Evolutionary conservation across 2,329 filamentous ascomycete genomes (phyloP), one percentile per base, ranked within the genome.

Genomic region (Rugonectria rugulosa): DNA sequence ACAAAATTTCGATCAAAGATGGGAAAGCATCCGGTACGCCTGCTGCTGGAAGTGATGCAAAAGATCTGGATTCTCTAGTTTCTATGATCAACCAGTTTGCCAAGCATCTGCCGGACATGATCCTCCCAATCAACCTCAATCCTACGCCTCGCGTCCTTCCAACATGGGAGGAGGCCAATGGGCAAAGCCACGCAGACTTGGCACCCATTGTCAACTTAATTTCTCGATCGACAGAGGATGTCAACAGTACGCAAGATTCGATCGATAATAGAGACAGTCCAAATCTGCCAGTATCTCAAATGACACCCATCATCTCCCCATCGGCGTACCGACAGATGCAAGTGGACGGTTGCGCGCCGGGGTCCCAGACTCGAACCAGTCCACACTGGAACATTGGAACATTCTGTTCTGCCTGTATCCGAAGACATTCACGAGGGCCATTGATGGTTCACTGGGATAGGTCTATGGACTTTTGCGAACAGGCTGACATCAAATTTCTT

Each of bases 121-220:
- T 92, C 60, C 74, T 97, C 17, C 89, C 90, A 0, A 90, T 97
- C 75, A 97, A 96, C 68, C 79, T 90, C 17, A 84, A 89, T 15
- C 54, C 62, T 9, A 59, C 65, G 7, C 74, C 74, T 14, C 70
- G 74, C 5, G 63, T 76, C n/a, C 61, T 76, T 5, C 73, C 74
- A 2, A 86, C 90, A 0, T 87, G 88, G 75, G 86, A 90, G 53
- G 84, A 90, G 53, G 78, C 62, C 14, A 63, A 67, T 34, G 57
- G 59, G 5, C 54, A 63, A 23, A 57, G 26, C n/a, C 53, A 61
- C 36, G 64, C 57, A 36, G 66, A 69, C 27, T 40, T 73, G 14
- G 61, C 68, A 7, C 67, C 65, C 1, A 62, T 73, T 27, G 65
- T 62, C 29, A 68, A 71, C 31, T 38, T 70, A n/a, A 63, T 72